Evolutionary conservation across 306 rosid genomes (phyloP).

Genomic region (Cucumis cinereus): DNA sequence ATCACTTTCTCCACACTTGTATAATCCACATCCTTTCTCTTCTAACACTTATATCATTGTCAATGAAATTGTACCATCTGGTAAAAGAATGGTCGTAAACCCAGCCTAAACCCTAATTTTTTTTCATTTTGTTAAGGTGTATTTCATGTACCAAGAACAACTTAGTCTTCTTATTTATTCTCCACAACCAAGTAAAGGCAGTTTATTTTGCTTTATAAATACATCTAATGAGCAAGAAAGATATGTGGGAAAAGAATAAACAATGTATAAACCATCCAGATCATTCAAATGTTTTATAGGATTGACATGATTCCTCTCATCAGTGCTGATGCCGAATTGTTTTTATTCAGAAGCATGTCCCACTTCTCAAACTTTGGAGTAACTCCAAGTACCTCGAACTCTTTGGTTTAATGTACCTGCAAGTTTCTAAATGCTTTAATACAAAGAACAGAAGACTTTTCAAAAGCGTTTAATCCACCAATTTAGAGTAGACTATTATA

Average conservation of each 20-base stretch:
- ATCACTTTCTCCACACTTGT: no score
- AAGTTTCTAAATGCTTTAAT: constrained; percentile 3
- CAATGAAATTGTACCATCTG: no score
- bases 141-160: not conserved
- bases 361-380: constrained; percentile 50
- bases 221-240: not conserved
- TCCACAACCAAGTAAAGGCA: not conserved
- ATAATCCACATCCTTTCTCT: no score
- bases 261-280: no score
- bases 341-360: constrained; percentile 36
- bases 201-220: not conserved
- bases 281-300: not conserved
- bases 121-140: not conserved
- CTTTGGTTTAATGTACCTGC: constrained; percentile 62
- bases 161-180: not conserved
- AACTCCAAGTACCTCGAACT: constrained; percentile 59
- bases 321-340: not conserved
- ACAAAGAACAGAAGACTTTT: no score
- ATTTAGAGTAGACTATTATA: no score
- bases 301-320: not conserved
- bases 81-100: no score
- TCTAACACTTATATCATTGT: no score
- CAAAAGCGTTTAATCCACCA: no score
- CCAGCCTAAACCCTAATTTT: no score
- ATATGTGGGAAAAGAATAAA: not conserved